phyloP scores from a whole-genome alignment of 2,329 filamentous ascomycete genomes.

The Pseudocercospora fijiensis region DNA sequence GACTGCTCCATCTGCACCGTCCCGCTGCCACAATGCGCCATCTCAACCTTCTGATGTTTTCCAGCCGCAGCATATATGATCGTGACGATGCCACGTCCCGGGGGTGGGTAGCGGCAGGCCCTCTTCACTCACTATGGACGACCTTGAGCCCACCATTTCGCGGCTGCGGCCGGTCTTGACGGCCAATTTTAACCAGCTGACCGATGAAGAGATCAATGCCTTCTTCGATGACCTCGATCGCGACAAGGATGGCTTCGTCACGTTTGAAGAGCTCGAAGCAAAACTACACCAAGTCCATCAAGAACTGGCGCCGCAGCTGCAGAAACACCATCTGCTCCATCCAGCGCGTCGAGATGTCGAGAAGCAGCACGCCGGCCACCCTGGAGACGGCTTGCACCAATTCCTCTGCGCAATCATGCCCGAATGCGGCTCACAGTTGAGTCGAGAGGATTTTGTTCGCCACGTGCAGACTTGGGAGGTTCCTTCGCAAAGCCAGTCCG shows the following conservation, averaged over 20 bases:
- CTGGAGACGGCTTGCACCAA: slow-evolving; percentile 46
- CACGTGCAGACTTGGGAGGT: slow-evolving; percentile 62
- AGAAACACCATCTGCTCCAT: slow-evolving; percentile 49
- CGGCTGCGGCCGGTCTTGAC: slow-evolving; percentile 11
- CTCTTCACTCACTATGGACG: slow-evolving; percentile 11
- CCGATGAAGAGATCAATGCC: slow-evolving; percentile 51
- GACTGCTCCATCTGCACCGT: background rate
- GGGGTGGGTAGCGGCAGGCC: background rate
- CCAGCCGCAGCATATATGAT: slow-evolving; percentile 1
- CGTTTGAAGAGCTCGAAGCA: slow-evolving; percentile 53
- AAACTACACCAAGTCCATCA: slow-evolving; percentile 56
- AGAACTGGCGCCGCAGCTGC: slow-evolving; percentile 50
- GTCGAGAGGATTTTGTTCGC: slow-evolving; percentile 51
- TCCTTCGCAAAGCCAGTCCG: slow-evolving; percentile 57
- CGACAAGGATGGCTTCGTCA: slow-evolving; percentile 53
- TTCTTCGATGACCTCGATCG: slow-evolving; percentile 57
- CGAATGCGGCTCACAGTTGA: slow-evolving; percentile 44
- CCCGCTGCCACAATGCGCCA: background rate
- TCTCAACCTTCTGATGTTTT: slow-evolving; percentile 3
- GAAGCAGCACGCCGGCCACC: slow-evolving; percentile 23
- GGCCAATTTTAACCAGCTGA: slow-evolving; percentile 33
- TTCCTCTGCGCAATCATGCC: slow-evolving; percentile 54
- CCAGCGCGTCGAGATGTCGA: slow-evolving; percentile 31
- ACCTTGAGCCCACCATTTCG: slow-evolving; percentile 10
- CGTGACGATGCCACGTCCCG: slow-evolving; percentile 5